These are phyloP conservation scores for Heteromeles arbutifolia DNA, from an alignment of 306 rosid species.

Conservation along the genomic window DNA sequence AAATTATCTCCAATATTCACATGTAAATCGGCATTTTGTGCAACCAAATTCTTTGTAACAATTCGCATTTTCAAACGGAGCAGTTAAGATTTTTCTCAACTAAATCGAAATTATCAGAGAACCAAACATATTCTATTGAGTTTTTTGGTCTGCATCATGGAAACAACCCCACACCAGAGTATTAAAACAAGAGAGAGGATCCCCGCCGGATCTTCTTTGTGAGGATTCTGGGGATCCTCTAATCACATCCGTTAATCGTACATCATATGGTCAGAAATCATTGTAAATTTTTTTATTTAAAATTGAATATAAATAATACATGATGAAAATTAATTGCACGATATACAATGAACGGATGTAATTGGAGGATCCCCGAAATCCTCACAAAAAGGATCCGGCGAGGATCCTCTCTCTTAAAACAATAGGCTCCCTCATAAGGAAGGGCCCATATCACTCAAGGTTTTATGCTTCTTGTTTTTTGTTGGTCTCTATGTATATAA, in stretches of 20 bases:
- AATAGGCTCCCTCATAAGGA: slow-evolving; percentile 8
- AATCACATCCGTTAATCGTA: too few species aligned
- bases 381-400: too few species aligned
- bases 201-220: too few species aligned
- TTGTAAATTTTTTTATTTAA: too few species aligned
- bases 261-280: too few species aligned
- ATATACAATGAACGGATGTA: too few species aligned
- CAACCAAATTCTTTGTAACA: slow-evolving; percentile 42
- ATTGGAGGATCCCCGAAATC: too few species aligned
- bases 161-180: slow-evolving; percentile 57
- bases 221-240: too few species aligned
- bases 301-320: too few species aligned
- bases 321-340: too few species aligned
- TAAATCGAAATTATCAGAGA: slow-evolving; percentile 29
- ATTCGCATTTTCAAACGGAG: slow-evolving; percentile 93
- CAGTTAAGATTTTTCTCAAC: slow-evolving; percentile 63
- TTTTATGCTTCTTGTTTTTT: slow-evolving; percentile 19
- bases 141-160: slow-evolving; percentile 51
- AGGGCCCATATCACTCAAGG: slow-evolving; percentile 33
- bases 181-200: background rate
- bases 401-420: background rate
- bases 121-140: slow-evolving; percentile 22
- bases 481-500: slow-evolving; percentile 1
- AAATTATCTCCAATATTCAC: slow-evolving; percentile 39
- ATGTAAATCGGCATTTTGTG: slow-evolving; percentile 78